These are phyloP conservation scores for Sporothrix dimorphospora DNA, from an alignment of 2,329 filamentous ascomycete species.

Conservation along the genomic window DNA sequence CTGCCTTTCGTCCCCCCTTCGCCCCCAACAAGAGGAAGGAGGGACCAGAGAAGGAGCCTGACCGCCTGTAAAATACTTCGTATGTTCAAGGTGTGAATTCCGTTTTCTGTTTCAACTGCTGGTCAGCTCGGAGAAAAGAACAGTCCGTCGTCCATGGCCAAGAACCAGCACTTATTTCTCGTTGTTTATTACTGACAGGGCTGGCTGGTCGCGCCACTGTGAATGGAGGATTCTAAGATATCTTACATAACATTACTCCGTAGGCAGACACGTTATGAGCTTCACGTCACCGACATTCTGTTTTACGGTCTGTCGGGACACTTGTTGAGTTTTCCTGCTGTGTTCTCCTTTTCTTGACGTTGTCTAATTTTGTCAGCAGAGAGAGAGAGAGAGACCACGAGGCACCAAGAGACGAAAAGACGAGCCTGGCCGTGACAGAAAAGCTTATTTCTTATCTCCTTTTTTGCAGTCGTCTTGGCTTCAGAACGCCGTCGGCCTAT, in stretches of 20 bases:
- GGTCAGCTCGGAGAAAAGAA: slow-evolving; percentile 7
- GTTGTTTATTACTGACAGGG: no score
- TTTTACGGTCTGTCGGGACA: no score
- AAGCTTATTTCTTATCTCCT: slow-evolving; percentile 17
- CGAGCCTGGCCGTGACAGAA: background rate
- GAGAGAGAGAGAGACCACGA: background rate
- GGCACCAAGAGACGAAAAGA: background rate
- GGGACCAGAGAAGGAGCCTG: background rate
- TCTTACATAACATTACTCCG: no score
- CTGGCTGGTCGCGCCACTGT: background rate
- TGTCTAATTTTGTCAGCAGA: background rate
- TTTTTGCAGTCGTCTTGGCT: background rate
- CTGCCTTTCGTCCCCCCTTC: background rate
- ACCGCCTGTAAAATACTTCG: background rate
- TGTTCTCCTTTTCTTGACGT: no score
- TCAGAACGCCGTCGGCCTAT: background rate
- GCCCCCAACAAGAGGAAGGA: background rate
- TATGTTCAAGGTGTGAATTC: background rate
- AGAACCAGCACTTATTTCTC: no score
- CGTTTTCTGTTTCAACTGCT: background rate
- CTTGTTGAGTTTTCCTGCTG: no score
- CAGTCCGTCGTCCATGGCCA: background rate
- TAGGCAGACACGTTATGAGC: background rate
- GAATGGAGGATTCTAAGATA: background rate
- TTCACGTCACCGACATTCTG: no score